Evolutionary conservation across 352 stramenopile species (phyloP), one percentile per base, ranked within the genome.

Genomic region (Phytophthora idaei): DNA sequence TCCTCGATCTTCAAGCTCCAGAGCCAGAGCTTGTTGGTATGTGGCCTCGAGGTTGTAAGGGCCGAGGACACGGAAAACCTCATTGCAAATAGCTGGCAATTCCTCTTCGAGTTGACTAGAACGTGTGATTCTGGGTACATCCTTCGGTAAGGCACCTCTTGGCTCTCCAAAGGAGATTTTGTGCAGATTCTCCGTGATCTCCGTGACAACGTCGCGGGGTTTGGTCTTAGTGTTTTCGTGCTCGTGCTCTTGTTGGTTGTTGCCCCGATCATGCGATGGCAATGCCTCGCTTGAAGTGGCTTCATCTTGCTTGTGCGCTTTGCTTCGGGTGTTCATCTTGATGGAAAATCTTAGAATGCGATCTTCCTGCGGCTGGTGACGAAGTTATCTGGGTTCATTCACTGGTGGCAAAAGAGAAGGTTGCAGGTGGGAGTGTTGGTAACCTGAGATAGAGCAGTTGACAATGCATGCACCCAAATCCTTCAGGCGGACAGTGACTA

Each of bases 1-100:
- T 3, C 71, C 74, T 34, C 68, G 74, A 21, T 55, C 50, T 39
- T 29, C 17, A 1, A 82, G 50, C 15, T 82, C 74, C 6, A 50
- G 27, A 34, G 50, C 59, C 17, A 82, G 36, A 28, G 74, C 74
- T 34, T 57, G 57, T 64, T 82, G 74, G 56, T 80, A 82, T n/a
- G 74, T 74, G 34, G 63, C 63, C 47, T 82, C 74, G 15, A 74
- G 58, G 52, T 82, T 74, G 11, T 69, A 76, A 15, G 64, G 61
- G 0, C 74, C 74, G 11, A 82, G 51, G 3, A 69, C 57, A 28
- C 14, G 2, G 51, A 68, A 82, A 31, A 82, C 71, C 56, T 73
- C 57, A 61, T 77, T 82, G 56, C 60, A 73, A 54, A 80, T 68
- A 5, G n/a, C 57, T 37, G 69, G 51, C 0, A 80, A 50, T 10